These are phyloP conservation scores for Scedosporium apiospermum DNA, from an alignment of 2,329 filamentous ascomycete species.

Conservation along the genomic window DNA sequence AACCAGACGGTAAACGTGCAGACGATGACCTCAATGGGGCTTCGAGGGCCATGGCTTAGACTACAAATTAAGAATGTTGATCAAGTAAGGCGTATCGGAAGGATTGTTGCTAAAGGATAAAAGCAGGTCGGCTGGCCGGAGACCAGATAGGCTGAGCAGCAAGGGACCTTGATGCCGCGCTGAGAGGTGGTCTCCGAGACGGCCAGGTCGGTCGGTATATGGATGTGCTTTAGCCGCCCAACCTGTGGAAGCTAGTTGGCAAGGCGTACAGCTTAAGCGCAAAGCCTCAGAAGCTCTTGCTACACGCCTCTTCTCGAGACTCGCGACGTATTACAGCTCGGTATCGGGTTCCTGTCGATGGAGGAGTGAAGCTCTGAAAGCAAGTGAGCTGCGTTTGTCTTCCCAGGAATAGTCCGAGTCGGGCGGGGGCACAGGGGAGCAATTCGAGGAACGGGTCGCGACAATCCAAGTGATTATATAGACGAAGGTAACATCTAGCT, in stretches of 20 bases:
- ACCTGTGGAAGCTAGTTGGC: not conserved
- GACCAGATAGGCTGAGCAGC: not conserved
- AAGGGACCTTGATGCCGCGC: not conserved
- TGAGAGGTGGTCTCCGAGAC: not conserved
- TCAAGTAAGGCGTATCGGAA: not conserved
- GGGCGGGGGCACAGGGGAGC: not conserved
- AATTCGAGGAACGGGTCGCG: not conserved
- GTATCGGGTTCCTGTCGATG: not conserved
- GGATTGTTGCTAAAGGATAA: constrained; percentile 9
- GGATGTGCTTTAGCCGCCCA: not conserved
- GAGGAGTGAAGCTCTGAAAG: not conserved
- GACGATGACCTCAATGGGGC: constrained; percentile 54
- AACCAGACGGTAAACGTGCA: constrained; percentile 44
- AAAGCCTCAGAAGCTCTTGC: not conserved
- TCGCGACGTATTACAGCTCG: not conserved
- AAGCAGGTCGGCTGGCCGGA: not conserved
- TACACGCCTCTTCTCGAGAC: not conserved
- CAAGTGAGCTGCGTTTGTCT: not conserved
- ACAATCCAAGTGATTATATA: not conserved
- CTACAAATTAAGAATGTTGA: constrained; percentile 5
- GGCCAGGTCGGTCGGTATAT: not conserved
- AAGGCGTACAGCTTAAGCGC: not conserved
- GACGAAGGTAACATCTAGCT: not conserved
- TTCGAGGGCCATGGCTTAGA: constrained; percentile 46
- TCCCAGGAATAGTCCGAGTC: not conserved